Evolutionary conservation across 176 grass and related monocot species (phyloP).

Genomic region (Eremochloa ophiuroides): DNA sequence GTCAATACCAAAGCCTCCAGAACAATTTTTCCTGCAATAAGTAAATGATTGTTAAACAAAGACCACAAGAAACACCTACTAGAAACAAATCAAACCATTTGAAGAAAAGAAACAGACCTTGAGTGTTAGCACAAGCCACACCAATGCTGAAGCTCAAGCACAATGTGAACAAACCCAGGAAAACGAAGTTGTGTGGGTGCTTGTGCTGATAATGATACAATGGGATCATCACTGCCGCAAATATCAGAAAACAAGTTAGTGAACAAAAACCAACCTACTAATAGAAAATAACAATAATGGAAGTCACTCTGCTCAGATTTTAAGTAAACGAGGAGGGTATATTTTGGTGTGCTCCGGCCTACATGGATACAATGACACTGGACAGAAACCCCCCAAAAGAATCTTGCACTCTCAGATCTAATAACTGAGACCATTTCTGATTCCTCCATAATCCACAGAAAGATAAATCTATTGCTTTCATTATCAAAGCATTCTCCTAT

Average conservation of each 20-base stretch:
- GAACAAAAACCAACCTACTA: not conserved
- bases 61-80: not conserved
- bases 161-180: constrained; percentile 87
- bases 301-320: not conserved
- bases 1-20: constrained; percentile 93
- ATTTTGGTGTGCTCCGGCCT: not conserved
- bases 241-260: constrained; percentile 26
- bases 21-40: constrained; percentile 80
- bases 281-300: not conserved
- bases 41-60: constrained; percentile 3
- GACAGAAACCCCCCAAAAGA: not conserved
- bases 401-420: not conserved
- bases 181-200: constrained; percentile 85
- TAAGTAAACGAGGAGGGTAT: not conserved
- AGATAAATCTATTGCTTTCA: not conserved
- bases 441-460: not conserved
- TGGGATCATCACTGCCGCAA: constrained; percentile 68
- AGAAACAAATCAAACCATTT: not conserved
- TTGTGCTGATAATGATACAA: constrained; percentile 92
- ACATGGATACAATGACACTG: not conserved
- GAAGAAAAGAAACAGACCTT: constrained; percentile 48
- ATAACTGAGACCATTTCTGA: not conserved
- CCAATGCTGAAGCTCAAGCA: constrained; percentile 96
- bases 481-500: not conserved
- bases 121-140: constrained; percentile 93